Conservation (phyloP, 1,139 yeast genomes). For the Pichiaceae sp. region DNA sequence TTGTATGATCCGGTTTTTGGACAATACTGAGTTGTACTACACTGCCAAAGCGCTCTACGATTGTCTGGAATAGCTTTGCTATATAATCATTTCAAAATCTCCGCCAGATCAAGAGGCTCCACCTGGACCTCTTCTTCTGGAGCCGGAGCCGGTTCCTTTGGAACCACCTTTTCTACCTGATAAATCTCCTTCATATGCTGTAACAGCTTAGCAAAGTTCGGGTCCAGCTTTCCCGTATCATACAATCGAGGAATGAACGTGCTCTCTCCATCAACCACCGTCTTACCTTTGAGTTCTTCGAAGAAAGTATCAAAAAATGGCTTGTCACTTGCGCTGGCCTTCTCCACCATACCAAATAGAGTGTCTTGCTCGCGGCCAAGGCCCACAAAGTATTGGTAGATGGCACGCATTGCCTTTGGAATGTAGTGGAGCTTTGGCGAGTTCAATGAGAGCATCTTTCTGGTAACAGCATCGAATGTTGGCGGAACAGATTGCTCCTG, state of each 20-base stretch:
- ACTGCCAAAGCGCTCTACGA: too few species aligned
- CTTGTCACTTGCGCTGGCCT: background rate
- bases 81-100: too few species aligned
- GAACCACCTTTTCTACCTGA: slow-evolving; percentile 1
- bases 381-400: slow-evolving; percentile 7
- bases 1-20: too few species aligned
- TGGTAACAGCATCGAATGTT: slow-evolving; percentile 10
- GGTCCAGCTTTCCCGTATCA: background rate
- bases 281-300: slow-evolving; percentile 2
- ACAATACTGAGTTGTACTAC: too few species aligned
- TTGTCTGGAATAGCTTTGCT: too few species aligned
- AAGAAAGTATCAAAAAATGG: slow-evolving; percentile 2
- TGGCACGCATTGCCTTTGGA: slow-evolving; percentile 5
- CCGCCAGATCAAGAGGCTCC: too few species aligned
- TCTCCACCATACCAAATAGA: slow-evolving; percentile 8
- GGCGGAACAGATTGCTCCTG: background rate
- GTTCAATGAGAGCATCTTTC: slow-evolving; percentile 10
- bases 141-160: too few species aligned
- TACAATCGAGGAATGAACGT: slow-evolving; percentile 2
- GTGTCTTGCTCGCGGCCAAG: slow-evolving; percentile 8
- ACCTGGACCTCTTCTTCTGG: too few species aligned
- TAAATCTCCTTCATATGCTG: background rate
- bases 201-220: background rate
- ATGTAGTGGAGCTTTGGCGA: slow-evolving; percentile 13
- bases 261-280: background rate